These are phyloP conservation scores for Erythrobasidium yunnanense DNA, from an alignment of 768 basidiomycete species.

Conservation along the genomic window DNA sequence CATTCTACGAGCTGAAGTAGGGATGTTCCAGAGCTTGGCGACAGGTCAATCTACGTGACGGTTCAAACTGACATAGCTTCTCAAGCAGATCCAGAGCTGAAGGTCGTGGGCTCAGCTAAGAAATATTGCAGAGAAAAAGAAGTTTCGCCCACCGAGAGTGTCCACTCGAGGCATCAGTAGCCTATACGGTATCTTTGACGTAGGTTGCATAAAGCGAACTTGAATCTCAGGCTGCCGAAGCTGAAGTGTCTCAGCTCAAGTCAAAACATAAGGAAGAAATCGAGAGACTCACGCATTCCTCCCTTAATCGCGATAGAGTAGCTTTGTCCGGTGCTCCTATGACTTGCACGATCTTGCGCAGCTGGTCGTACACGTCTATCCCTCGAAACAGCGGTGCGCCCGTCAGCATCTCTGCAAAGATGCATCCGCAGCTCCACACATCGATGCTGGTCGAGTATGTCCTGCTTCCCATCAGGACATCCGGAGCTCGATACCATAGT, in stretches of 20 bases:
- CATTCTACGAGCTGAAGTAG: conserved; percentile 70
- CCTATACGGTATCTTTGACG: conserved; percentile 67
- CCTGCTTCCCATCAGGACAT: conserved; percentile 88
- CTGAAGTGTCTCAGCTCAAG: conserved; percentile 26
- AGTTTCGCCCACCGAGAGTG: conserved; percentile 54
- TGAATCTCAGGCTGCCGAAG: conserved; percentile 73
- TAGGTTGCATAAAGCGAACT: conserved; percentile 72
- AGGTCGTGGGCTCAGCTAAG: background rate
- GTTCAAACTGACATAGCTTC: conserved; percentile 88
- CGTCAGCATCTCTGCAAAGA: conserved; percentile 98
- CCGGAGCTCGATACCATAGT: conserved; percentile 95
- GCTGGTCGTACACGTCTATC: conserved; percentile 89
- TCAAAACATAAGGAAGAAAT: background rate
- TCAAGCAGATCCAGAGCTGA: conserved; percentile 84
- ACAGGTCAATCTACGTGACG: conserved; percentile 78
- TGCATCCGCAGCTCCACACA: conserved; percentile 97
- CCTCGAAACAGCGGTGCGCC: conserved; percentile 94
- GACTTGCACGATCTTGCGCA: conserved; percentile 91
- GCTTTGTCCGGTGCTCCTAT: conserved; percentile 87
- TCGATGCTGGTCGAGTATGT: conserved; percentile 98
- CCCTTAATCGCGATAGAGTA: conserved; percentile 72
- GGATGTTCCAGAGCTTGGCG: conserved; percentile 83
- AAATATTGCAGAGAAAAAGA: background rate
- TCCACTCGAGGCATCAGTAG: conserved; percentile 76
- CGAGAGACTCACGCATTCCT: conserved; percentile 54